Evolutionary conservation across 495 filamentous ascomycete species (phyloP).

Genomic region (Talaromyces borbonicus): DNA sequence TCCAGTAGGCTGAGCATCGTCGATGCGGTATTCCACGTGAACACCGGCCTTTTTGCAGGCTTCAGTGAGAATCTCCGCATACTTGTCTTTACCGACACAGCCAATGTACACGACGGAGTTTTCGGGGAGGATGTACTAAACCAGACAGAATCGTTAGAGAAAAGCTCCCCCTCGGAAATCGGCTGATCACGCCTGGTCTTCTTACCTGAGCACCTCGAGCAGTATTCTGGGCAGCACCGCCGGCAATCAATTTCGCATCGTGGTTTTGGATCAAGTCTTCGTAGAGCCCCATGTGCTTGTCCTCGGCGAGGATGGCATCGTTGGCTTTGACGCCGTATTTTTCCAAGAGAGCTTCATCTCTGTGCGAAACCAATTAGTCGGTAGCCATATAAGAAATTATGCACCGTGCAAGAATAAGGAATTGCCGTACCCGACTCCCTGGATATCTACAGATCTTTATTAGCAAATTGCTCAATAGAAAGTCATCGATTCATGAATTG

Average conservation of each 20-base stretch:
- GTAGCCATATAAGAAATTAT: no score
- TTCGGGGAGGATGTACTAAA: conserved; percentile 77
- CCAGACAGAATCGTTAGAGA: conserved; percentile 6
- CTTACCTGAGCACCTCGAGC: conserved; percentile 79
- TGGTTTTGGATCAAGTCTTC: conserved; percentile 82
- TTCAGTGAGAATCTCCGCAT: conserved; percentile 71
- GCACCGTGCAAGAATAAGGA: conserved; percentile 5
- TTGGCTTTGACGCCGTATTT: conserved; percentile 92
- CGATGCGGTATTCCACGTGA: conserved; percentile 85
- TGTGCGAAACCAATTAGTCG: no score
- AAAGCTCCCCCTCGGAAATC: not conserved
- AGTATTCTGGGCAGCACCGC: conserved; percentile 96
- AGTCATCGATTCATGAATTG: no score
- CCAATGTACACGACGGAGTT: conserved; percentile 87
- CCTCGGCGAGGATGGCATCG: conserved; percentile 93
- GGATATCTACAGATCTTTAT: conserved; percentile 88
- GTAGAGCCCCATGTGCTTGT: conserved; percentile 79
- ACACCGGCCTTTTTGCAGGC: conserved; percentile 75
- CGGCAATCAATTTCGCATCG: conserved; percentile 87
- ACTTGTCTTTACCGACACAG: conserved; percentile 86
- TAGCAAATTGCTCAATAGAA: no score
- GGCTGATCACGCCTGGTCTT: not conserved
- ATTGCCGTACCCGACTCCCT: conserved; percentile 59
- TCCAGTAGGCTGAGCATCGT: conserved; percentile 71
- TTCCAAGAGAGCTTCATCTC: conserved; percentile 68